Base-by-base conservation (phyloP, 306 rosid genomes). In the Cucurbita moschata region DNA sequence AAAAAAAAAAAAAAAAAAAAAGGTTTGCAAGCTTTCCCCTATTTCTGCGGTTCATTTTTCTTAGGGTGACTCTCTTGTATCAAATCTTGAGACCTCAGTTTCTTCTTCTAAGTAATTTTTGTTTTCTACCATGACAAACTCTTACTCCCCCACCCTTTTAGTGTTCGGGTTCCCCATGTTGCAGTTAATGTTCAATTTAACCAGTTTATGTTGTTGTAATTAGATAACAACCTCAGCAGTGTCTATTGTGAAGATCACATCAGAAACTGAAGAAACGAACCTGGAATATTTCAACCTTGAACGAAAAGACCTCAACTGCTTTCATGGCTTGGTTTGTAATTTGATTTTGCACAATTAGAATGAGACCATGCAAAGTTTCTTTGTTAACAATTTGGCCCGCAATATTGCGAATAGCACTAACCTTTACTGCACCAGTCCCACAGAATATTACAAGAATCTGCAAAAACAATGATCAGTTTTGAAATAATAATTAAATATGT, bases 231-330 rank as follows among this genome's bases (percentile, higher is more conserved):
- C 38, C 50, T 44, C 54, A 42, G 39, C 18, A 44, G 37, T 10
- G 72, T 19, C 39, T 10, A 11, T 10, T 6, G n/a, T 10, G 54
- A 18, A 19, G 37, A 66, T 43, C 2, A 5, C 54, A 44, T 54
- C 5, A 44, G 44, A 66, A 21, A 7, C 53, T 65, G 38, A 43
- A 19, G 74, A 81, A 75, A 82, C 85, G 71, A 79, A 94, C 99
- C 97, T 91, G 97, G 63, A 94, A 94, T 42, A 89, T 83, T 78
- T 94, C 99, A 69, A 88, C 97, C 78, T 90, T 91, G 75, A 89
- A 86, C 3, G 82, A 49, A 43, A 86, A 79, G 50, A 74, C 53
- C 19, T 83, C 80, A 14, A 94, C 75, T 4, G 88, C 86, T 79
- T 94, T 94, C 82, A 81, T 77, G 52, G 97, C 99, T 80, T 86